Evolutionary conservation across 2,329 filamentous ascomycete species (phyloP).

Genomic region (Neopestalotiopsis rosae): DNA sequence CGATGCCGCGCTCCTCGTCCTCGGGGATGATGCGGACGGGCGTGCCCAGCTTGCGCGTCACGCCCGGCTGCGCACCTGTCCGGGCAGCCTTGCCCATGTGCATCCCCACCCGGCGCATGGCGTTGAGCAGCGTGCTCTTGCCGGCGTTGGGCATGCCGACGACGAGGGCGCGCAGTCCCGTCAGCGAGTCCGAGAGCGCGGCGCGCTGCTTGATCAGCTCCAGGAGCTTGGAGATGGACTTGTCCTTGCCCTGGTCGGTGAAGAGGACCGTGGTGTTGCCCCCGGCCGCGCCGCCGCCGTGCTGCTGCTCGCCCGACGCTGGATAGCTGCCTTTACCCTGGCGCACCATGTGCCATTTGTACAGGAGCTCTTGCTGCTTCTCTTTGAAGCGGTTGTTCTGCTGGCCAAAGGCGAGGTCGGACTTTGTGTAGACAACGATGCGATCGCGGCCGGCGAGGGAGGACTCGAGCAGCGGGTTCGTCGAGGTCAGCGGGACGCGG

Average conservation of each 20-base stretch:
- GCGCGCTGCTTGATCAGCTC: slow-evolving; percentile 57
- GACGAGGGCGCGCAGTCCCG: slow-evolving; percentile 83
- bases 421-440: slow-evolving; percentile 89
- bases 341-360: slow-evolving; percentile 26
- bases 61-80: slow-evolving; percentile 86
- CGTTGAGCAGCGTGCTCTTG: slow-evolving; percentile 93
- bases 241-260: slow-evolving; percentile 45
- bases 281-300: not conserved
- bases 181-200: slow-evolving; percentile 62
- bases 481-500: slow-evolving; percentile 84
- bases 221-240: slow-evolving; percentile 46
- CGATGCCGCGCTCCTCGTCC: slow-evolving; percentile 39
- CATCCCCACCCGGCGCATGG: slow-evolving; percentile 74
- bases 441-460: slow-evolving; percentile 74
- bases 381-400: slow-evolving; percentile 27
- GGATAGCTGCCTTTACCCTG: slow-evolving; percentile 23
- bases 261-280: slow-evolving; percentile 42
- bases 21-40: slow-evolving; percentile 74
- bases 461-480: slow-evolving; percentile 88
- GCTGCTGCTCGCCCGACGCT: not conserved
- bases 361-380: slow-evolving; percentile 26
- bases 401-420: slow-evolving; percentile 66
- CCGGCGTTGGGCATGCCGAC: slow-evolving; percentile 99
- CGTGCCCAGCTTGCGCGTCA: slow-evolving; percentile 84
- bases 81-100: slow-evolving; percentile 69